Conservation (phyloP, 139 green algal species). For the Zygnema cylindricum region DNA sequence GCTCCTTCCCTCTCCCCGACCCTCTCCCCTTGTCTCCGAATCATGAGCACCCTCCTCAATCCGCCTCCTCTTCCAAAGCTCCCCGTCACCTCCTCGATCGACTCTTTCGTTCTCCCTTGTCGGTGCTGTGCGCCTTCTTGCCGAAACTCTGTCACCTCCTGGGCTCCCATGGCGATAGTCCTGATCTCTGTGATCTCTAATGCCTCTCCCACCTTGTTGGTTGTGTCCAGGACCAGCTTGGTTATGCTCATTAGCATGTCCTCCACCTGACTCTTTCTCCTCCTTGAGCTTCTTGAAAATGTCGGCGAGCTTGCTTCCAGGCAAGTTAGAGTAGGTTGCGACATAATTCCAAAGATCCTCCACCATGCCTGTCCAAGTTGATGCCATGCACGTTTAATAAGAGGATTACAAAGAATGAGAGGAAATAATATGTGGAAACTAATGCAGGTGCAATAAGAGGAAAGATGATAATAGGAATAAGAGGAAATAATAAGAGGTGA, state of each 20-base stretch:
- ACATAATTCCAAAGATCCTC: constrained; percentile 34
- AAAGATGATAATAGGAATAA: no score
- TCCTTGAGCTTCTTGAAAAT: constrained; percentile 29
- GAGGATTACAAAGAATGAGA: no score
- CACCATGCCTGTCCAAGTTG: constrained; percentile 11
- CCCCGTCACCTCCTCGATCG: constrained; percentile 14
- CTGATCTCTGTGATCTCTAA: not conserved
- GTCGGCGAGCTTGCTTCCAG: constrained; percentile 19
- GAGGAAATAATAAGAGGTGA: no score
- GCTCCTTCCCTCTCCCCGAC: constrained; percentile 15
- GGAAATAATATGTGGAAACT: no score
- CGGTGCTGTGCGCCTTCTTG: not conserved
- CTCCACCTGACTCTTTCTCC: not conserved
- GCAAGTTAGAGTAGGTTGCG: constrained; percentile 17
- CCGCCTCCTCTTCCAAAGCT: constrained; percentile 10
- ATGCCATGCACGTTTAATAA: no score
- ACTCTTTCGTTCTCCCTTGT: constrained; percentile 6
- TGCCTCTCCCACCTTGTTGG: constrained; percentile 5
- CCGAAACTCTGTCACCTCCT: not conserved
- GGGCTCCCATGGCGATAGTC: not conserved
- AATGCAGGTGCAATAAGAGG: no score
- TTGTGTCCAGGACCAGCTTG: constrained; percentile 14
- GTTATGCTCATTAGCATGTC: constrained; percentile 10
- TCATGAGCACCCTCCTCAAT: not conserved
- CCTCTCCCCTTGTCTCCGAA: not conserved